Percentiles rank a stretch among this genome's conserved stretches.
phyloP scores from a whole-genome alignment of 805 yeast genomes.

The Naumovozyma baii region DNA sequence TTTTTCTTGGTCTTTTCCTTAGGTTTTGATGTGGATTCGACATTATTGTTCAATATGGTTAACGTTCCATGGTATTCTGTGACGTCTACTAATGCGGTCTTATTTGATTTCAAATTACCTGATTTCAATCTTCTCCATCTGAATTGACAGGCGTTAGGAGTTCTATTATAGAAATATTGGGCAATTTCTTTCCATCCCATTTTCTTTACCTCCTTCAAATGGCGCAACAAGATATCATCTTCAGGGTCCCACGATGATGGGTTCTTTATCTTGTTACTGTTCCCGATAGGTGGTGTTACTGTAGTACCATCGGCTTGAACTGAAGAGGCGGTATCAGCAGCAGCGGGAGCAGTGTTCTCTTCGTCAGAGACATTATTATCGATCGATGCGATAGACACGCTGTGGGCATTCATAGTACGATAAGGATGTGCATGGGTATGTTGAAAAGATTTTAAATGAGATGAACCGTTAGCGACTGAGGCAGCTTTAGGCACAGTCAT shows the following conservation, averaged over 20 bases:
- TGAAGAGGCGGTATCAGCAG: too few relatives aligned
- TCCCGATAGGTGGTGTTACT: too few relatives aligned
- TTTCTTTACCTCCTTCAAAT: conserved; percentile 71
- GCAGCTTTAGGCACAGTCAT: too few relatives aligned
- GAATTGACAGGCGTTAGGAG: conserved; percentile 84
- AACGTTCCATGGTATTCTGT: conserved; percentile 13
- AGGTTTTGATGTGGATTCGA: neutral
- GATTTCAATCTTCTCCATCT: conserved; percentile 70
- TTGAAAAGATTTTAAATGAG: too few relatives aligned
- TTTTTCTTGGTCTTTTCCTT: neutral
- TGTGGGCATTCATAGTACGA: too few relatives aligned
- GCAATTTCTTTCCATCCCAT: conserved; percentile 88
- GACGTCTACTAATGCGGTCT: conserved; percentile 20
- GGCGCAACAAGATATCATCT: conserved; percentile 62
- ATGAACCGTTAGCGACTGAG: too few relatives aligned
- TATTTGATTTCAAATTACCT: conserved; percentile 32
- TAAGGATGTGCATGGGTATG: too few relatives aligned
- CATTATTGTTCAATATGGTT: conserved; percentile 5
- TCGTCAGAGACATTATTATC: too few relatives aligned
- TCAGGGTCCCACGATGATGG: conserved; percentile 71
- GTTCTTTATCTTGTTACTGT: conserved; percentile 10
- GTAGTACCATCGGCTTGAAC: too few relatives aligned
- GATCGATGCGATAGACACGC: too few relatives aligned
- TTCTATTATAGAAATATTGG: conserved; percentile 64
- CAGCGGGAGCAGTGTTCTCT: too few relatives aligned